Conservation (phyloP, 192 early-diverging fungal species). For the Irineochytrium annulatum region DNA sequence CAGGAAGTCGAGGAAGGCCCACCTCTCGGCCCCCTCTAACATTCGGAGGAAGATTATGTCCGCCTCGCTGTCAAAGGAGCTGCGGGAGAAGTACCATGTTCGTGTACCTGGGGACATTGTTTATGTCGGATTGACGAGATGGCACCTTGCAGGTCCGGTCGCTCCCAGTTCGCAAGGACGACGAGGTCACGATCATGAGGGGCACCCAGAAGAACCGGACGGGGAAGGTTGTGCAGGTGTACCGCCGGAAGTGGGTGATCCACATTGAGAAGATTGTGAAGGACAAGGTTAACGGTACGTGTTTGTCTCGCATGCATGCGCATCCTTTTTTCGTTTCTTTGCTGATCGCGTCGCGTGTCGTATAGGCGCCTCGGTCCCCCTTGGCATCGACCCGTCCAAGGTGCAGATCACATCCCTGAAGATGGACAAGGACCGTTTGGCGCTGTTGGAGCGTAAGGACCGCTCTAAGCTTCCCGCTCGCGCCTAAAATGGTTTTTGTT, state of each 20-base stretch:
- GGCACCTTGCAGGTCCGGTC: constrained; percentile 68
- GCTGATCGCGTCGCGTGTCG: neutral
- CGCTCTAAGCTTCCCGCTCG: constrained; percentile 19
- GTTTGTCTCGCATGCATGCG: neutral
- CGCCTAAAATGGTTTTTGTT: too few species aligned
- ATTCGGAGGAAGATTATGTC: constrained; percentile 92
- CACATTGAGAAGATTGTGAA: constrained; percentile 94
- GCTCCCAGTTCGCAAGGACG: constrained; percentile 95
- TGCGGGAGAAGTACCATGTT: constrained; percentile 94
- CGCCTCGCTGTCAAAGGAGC: constrained; percentile 95
- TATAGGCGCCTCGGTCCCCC: constrained; percentile 69
- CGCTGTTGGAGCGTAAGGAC: constrained; percentile 87
- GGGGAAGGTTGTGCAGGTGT: constrained; percentile 93
- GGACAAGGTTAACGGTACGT: constrained; percentile 94
- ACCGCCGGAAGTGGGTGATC: constrained; percentile 99
- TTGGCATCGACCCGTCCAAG: constrained; percentile 98
- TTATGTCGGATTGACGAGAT: constrained; percentile 15
- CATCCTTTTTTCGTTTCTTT: constrained; percentile 1
- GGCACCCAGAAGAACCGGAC: constrained; percentile 95
- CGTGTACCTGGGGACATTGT: constrained; percentile 14
- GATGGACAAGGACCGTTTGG: constrained; percentile 95
- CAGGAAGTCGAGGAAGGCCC: constrained; percentile 95
- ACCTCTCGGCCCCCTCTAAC: constrained; percentile 95
- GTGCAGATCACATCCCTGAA: constrained; percentile 93
- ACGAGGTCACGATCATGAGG: constrained; percentile 94